A percentile compares a stretch with the other conserved stretches of the same genome.
These are phyloP conservation scores for Leccinum imitatum DNA, from an alignment of 768 basidiomycete species.

Conservation along the genomic window DNA sequence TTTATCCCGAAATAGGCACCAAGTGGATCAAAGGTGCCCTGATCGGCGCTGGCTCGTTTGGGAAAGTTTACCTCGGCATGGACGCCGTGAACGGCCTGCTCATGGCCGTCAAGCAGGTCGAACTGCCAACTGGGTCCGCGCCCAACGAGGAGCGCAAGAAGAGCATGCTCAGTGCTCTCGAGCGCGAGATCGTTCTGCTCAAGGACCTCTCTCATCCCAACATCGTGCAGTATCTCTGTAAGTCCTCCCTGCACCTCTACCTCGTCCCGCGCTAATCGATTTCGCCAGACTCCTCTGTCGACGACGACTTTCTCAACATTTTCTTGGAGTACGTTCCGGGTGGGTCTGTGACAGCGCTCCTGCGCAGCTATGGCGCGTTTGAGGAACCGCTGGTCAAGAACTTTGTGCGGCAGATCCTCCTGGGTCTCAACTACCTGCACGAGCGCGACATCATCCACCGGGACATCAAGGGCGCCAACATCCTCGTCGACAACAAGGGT, in stretches of 20 bases:
- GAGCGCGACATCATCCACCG: conserved; percentile 94
- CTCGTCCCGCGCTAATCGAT: neutral
- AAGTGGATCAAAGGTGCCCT: conserved; percentile 98
- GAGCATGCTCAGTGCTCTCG: conserved; percentile 87
- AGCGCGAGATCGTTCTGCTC: conserved; percentile 91
- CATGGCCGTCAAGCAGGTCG: conserved; percentile 98
- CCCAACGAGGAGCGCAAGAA: conserved; percentile 92
- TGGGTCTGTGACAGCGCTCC: conserved; percentile 85
- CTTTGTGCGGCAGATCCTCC: conserved; percentile 89
- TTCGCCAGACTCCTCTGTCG: conserved; percentile 84
- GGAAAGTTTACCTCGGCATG: conserved; percentile 95
- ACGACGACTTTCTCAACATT: conserved; percentile 89
- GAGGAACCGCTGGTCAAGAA: conserved; percentile 90
- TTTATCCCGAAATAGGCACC: conserved; percentile 49
- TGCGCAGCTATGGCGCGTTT: conserved; percentile 91
- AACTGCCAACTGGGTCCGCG: conserved; percentile 78
- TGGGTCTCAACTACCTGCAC: conserved; percentile 87
- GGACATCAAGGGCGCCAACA: conserved; percentile 99
- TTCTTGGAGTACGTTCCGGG: conserved; percentile 97
- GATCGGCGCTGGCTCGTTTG: conserved; percentile 93
- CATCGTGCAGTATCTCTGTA: conserved; percentile 97
- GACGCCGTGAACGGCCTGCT: conserved; percentile 85
- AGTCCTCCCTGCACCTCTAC: conserved; percentile 29
- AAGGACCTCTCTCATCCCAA: conserved; percentile 93
- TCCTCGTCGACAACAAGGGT: conserved; percentile 96